phyloP scores from a whole-genome alignment of 805 yeast genomes.

The Hanseniaspora hatyaiensis region DNA sequence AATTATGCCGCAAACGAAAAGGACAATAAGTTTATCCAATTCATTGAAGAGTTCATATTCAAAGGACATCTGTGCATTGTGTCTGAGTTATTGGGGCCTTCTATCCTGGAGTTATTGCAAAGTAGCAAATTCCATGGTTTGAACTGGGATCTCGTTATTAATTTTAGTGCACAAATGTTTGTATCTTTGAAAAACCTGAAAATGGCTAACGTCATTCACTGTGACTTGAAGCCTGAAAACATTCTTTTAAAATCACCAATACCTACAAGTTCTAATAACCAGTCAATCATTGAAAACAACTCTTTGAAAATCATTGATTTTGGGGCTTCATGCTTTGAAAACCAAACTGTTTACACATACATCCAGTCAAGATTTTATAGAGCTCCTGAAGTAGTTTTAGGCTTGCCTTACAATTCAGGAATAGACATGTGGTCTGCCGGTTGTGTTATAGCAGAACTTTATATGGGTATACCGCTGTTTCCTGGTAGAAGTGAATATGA shows the following conservation, averaged over 20 bases:
- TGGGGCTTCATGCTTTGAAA: slow-evolving; percentile 88
- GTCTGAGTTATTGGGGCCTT: slow-evolving; percentile 77
- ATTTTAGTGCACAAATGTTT: slow-evolving; percentile 66
- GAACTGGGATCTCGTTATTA: slow-evolving; percentile 63
- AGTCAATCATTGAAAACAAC: slow-evolving; percentile 1
- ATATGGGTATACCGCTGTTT: slow-evolving; percentile 80
- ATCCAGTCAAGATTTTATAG: slow-evolving; percentile 88
- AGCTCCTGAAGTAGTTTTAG: slow-evolving; percentile 87
- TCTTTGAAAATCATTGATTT: slow-evolving; percentile 81
- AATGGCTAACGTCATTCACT: slow-evolving; percentile 75
- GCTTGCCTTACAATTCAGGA: slow-evolving; percentile 81
- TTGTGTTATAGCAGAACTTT: slow-evolving; percentile 81
- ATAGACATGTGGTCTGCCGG: slow-evolving; percentile 98
- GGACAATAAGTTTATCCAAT: slow-evolving; percentile 60
- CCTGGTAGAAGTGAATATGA: slow-evolving; percentile 93
- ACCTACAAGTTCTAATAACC: slow-evolving; percentile 41
- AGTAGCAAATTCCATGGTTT: slow-evolving; percentile 91
- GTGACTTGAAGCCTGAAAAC: slow-evolving; percentile 95
- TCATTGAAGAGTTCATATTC: slow-evolving; percentile 83
- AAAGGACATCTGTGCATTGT: slow-evolving; percentile 87
- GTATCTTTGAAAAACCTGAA: slow-evolving; percentile 74
- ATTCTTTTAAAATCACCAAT: slow-evolving; percentile 61
- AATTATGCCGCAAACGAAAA: slow-evolving; percentile 51
- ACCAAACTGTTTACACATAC: slow-evolving; percentile 79
- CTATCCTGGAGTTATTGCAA: slow-evolving; percentile 77